A percentile compares a stretch with the other conserved stretches of the same genome.
phyloP scores from a whole-genome alignment of 768 basidiomycete species.

The Rhodotorula sphaerocarpa region DNA sequence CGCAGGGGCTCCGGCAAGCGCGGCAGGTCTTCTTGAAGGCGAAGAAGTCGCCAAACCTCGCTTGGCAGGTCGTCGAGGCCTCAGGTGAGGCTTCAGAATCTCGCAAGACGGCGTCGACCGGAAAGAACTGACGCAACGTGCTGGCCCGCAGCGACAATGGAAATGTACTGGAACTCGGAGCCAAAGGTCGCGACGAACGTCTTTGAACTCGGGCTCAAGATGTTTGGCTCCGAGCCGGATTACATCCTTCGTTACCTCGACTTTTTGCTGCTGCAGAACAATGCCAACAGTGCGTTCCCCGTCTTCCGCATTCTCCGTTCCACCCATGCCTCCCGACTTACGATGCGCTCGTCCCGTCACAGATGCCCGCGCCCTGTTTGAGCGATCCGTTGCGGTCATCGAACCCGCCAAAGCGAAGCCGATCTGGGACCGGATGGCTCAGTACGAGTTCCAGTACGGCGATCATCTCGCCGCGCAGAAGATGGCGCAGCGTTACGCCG shows the following conservation, averaged over 20 bases:
- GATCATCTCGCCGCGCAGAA: conserved; percentile 79
- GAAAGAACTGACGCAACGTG: no score
- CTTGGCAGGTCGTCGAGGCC: conserved; percentile 92
- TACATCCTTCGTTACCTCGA: conserved; percentile 82
- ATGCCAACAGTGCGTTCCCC: conserved; percentile 71
- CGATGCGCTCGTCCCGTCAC: not conserved
- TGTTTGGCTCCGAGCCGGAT: conserved; percentile 61
- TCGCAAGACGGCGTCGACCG: not conserved
- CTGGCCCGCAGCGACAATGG: conserved; percentile 64
- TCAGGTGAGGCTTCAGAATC: not conserved
- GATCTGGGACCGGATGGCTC: conserved; percentile 92
- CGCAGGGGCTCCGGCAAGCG: conserved; percentile 63
- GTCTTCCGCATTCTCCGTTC: not conserved
- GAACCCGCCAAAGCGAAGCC: conserved; percentile 61
- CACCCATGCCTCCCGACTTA: not conserved
- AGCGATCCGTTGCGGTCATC: conserved; percentile 72
- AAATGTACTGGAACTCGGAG: conserved; percentile 81
- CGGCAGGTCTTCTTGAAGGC: conserved; percentile 72
- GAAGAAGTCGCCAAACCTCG: conserved; percentile 51
- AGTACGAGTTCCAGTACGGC: conserved; percentile 92
- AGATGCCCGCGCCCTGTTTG: conserved; percentile 96
- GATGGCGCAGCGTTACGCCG: conserved; percentile 78
- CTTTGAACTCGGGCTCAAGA: conserved; percentile 84
- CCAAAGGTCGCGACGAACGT: conserved; percentile 73
- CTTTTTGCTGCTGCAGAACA: conserved; percentile 88